Percentiles rank a stretch among this genome's conserved stretches.
These are phyloP conservation scores for Cadophora gregata DNA, from an alignment of 2,329 filamentous ascomycete genomes.

Conservation along the genomic window DNA sequence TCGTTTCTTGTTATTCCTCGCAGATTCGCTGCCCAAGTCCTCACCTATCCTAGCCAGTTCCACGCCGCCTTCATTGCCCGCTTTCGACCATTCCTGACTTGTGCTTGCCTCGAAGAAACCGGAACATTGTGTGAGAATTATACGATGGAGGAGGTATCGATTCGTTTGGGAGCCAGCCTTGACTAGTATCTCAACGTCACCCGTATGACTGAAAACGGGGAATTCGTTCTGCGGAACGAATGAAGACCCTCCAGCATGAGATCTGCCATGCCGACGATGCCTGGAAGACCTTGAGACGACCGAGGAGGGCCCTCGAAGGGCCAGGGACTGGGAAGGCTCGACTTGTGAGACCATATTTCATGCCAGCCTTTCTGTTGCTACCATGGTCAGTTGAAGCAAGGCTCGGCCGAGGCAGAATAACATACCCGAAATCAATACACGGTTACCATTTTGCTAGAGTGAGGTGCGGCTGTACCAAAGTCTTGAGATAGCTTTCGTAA, in stretches of 20 bases:
- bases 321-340: conserved; percentile 54
- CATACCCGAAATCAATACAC: conserved; percentile 20
- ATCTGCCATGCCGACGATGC: conserved; percentile 78
- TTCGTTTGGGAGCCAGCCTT: conserved; percentile 74
- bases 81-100: conserved; percentile 74
- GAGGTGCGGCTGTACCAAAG: conserved; percentile 3
- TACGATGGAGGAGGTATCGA: conserved; percentile 83
- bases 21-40: conserved; percentile 50
- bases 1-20: conserved; percentile 51
- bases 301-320: conserved; percentile 64
- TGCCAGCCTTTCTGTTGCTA: conserved; percentile 19
- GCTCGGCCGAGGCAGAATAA: conserved; percentile 13
- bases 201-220: conserved; percentile 85
- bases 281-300: conserved; percentile 63
- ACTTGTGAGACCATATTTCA: conserved; percentile 64
- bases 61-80: conserved; percentile 27
- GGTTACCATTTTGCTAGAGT: conserved; percentile 23
- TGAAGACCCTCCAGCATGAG: conserved; percentile 74
- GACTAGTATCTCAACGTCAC: conserved; percentile 90
- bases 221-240: conserved; percentile 87
- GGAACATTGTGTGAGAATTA: conserved; percentile 88
- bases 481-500: neutral
- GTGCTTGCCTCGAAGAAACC: conserved; percentile 92
- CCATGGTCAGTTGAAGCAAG: conserved; percentile 7
- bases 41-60: conserved; percentile 60